Base-by-base conservation (phyloP, 2,329 filamentous ascomycete genomes). In the Apiospora koreana region DNA sequence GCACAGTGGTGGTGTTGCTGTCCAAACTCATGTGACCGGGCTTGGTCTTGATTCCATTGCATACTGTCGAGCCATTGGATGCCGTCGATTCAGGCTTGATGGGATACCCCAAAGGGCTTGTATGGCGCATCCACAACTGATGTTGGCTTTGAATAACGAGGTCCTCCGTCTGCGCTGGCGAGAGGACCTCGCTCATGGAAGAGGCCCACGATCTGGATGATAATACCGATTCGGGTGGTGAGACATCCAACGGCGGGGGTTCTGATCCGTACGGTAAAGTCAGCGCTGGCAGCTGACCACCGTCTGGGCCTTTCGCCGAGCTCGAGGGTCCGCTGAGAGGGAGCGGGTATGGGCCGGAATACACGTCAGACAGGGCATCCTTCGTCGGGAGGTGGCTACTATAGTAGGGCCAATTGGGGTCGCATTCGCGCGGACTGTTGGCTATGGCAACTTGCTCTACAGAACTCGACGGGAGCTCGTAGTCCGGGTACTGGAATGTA, bases 101-200 rank as follows among this genome's bases (percentile, higher is more conserved):
- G 21, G 38, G 10, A n/a, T 69, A 67, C 69, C 68, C 46, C 31
- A 74, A 69, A 5, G 77, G 78, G 68, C 77, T 80, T 0, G 75
- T 75, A 65, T 43, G 68, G 65, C 54, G 62, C 38, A 25, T 71
- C 75, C 16, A 75, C 54, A 46, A 73, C 69, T 62, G 79, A 77
- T 7, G 35, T 35, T 35, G 38, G 68, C 54, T 18, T 14, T 62
- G 54, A 9, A 62, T 38, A 1, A 23, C 74, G 73, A 0, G 70
- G 50, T 7, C 31, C 28, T 80, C 79, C 5, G 77, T 79, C n/a
- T 75, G 75, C 0, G 79, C 71, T 1, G 79, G 76, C 0, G 80
- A 81, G 7, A 77, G 48, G 2, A 77, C 74, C 3, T 78, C 80
- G 12, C 77, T 76, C 3, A 74, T 73, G 4, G 80, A 80, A 0